These are phyloP conservation scores for Pythium oligandrum DNA, from an alignment of 352 stramenopile species.

Conservation along the genomic window DNA sequence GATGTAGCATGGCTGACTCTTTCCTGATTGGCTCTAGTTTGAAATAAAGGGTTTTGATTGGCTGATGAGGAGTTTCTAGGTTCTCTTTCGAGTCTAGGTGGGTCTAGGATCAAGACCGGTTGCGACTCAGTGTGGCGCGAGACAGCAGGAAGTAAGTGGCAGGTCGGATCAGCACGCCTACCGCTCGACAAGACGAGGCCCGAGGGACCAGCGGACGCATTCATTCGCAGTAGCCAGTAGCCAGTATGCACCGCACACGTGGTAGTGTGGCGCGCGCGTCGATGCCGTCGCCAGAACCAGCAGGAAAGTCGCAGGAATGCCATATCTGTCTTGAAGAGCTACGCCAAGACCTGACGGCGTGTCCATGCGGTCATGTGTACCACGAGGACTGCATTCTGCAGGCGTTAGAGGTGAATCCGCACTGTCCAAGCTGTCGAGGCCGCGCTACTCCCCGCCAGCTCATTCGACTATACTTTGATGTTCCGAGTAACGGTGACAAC, in stretches of 20 bases:
- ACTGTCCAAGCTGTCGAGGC: conserved; percentile 72
- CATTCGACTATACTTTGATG: conserved; percentile 64
- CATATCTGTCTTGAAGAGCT: conserved; percentile 83
- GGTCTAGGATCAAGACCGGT: too few species aligned
- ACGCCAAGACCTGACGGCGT: conserved; percentile 45
- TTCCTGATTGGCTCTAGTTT: too few species aligned
- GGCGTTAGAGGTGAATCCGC: conserved; percentile 59
- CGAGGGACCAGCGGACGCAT: too few species aligned
- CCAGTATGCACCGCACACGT: neutral
- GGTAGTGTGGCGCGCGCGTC: neutral
- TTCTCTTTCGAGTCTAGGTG: too few species aligned
- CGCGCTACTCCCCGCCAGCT: conserved; percentile 35
- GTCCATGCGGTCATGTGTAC: conserved; percentile 70
- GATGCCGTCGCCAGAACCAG: neutral
- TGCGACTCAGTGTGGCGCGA: too few species aligned
- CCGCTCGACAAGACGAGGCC: too few species aligned
- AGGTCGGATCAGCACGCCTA: too few species aligned
- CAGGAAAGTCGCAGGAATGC: conserved; percentile 52
- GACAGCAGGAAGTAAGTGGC: too few species aligned
- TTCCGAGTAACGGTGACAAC: conserved; percentile 17
- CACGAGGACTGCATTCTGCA: conserved; percentile 70
- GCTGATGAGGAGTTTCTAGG: too few species aligned
- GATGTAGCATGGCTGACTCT: too few species aligned
- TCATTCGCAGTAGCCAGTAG: too few species aligned
- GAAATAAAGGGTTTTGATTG: too few species aligned